Base-by-base conservation (phyloP, 116 monocot genomes). In the Dioscorea cayenensis region DNA sequence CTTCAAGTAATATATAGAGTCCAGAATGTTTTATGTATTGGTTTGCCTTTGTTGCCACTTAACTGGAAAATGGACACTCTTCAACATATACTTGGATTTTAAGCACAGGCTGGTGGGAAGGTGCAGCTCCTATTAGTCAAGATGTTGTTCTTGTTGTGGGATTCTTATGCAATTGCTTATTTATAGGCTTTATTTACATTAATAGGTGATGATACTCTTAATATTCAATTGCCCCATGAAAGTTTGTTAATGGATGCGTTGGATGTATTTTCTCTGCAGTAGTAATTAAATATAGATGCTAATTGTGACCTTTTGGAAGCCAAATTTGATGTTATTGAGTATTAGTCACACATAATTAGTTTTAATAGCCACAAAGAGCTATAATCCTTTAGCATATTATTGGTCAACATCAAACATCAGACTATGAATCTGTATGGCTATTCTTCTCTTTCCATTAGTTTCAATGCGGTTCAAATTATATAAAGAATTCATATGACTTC, bases 41-140 rank as follows among this genome's bases (percentile, higher is more conserved):
- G 51, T 49, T 69, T 49, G 51, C 23, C 28, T 28, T 28, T 7
- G 21, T 14, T 23, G 7, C 7, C 62, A n/a, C 22, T 66, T 55
- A 3, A 5, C 82, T 91, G 94, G 95, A 95, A 73, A 89, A 91
- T 87, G 95, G 91, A 13, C 82, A 89, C 75, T 83, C 95, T 64
- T 73, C 78, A 55, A 91, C 78, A 71, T 91, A 91, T 84, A 72
- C 78, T 37, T 95, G 95, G 95, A 84, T 95, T 71, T 76, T 95
- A 73, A 95, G 95, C 64, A 95, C 95, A 16, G 95, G 95, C 14
- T 95, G 86, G 88, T 95, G 95, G 95, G 51, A 91, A 38, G 78
- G 80, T 63, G 27, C 68, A 64, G 95, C 86, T 21, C 89, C 85
- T 27, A 89, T 84, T 64, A 81, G 89, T 35, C 65, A 81, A 51